phyloP scores from a whole-genome alignment of 208 protist genomes.

The Trypanosoma cruzi region DNA sequence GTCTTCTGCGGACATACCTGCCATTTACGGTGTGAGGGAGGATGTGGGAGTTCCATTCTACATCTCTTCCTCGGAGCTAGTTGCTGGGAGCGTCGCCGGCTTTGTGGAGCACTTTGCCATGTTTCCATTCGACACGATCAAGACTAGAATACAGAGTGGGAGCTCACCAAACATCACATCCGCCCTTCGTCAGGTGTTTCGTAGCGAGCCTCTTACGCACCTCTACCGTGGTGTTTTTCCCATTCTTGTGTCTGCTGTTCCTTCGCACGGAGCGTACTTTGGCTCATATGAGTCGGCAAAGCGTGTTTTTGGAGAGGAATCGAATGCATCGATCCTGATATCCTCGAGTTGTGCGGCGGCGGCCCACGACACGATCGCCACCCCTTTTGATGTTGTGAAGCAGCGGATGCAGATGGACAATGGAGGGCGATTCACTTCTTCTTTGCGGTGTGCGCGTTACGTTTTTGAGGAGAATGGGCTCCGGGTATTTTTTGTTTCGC shows the following conservation, averaged over 20 bases:
- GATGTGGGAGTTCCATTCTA: slow-evolving; percentile 27
- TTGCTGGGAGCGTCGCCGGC: slow-evolving; percentile 84
- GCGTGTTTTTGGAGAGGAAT: slow-evolving; percentile 54
- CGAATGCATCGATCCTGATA: slow-evolving; percentile 42
- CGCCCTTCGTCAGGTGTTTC: slow-evolving; percentile 39
- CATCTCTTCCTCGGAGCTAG: slow-evolving; percentile 51
- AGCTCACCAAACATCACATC: slow-evolving; percentile 30
- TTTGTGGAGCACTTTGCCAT: slow-evolving; percentile 93
- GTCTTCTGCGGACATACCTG: slow-evolving; percentile 3
- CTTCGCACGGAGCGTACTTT: slow-evolving; percentile 94
- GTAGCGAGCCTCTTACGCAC: slow-evolving; percentile 57
- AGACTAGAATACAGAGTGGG: slow-evolving; percentile 87
- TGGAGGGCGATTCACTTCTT: slow-evolving; percentile 44
- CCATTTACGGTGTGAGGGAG: neutral
- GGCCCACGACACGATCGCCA: slow-evolving; percentile 91
- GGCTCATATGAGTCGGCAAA: slow-evolving; percentile 91
- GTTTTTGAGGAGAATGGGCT: slow-evolving; percentile 65
- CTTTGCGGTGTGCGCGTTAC: slow-evolving; percentile 45
- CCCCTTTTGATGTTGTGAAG: slow-evolving; percentile 95
- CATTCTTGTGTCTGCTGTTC: slow-evolving; percentile 85
- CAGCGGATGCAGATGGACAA: slow-evolving; percentile 94
- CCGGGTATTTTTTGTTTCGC: slow-evolving; percentile 76
- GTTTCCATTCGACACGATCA: slow-evolving; percentile 96
- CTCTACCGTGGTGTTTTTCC: slow-evolving; percentile 86
- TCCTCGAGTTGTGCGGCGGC: slow-evolving; percentile 71